Evolutionary conservation across 495 filamentous ascomycete genomes (phyloP), one percentile per base, ranked within the genome.

Genomic region (Penicillium diatomitis): DNA sequence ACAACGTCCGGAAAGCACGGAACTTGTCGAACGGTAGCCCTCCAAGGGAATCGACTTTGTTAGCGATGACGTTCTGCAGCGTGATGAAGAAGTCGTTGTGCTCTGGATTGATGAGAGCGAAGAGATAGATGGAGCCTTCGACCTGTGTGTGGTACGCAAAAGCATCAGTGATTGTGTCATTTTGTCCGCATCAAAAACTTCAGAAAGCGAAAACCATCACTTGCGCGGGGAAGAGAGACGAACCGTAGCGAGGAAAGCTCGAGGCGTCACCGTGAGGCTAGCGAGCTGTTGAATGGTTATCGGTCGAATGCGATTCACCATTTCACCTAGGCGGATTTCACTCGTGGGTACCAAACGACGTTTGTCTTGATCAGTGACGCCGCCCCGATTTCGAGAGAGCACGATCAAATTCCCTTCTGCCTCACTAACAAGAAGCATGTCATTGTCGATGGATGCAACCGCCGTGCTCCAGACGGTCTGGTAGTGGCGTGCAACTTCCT

Each of bases 41-140:
- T 1, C 90, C 90, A 0, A 82, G 73, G 2, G 81, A 82, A 39
- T 81, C 66, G 38, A 95, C 72, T 3, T 73, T 64, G n/a, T 76
- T 71, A 7, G 83, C 75, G 46, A 97, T 73, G 12, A 75, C 78
- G 3, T 69, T 63, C 69, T 99, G 92, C 30, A 99, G 80, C 3
- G 79, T 77, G 66, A 96, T 87, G 8, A 99, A 78, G 46, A 95
- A 74, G 52, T 95, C 83, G 53, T 86, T 84, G 38, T 84, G 75
- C 0, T 74, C 62, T 0, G 81, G 72, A 7, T 80, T 71, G 49
- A 99, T 89, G 5, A 82, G 67, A 0, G 82, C 88, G 64, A 92
- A 90, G 58, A 97, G 80, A 65, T 95, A 95, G 51, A 99, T 85
- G 7, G 86, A 84, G 34, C 92, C 92, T 61, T 96, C 92, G 28